Evolutionary conservation across 345 rosid genomes (phyloP), one percentile per base, ranked within the genome.

Genomic region (Hypericum perforatum): DNA sequence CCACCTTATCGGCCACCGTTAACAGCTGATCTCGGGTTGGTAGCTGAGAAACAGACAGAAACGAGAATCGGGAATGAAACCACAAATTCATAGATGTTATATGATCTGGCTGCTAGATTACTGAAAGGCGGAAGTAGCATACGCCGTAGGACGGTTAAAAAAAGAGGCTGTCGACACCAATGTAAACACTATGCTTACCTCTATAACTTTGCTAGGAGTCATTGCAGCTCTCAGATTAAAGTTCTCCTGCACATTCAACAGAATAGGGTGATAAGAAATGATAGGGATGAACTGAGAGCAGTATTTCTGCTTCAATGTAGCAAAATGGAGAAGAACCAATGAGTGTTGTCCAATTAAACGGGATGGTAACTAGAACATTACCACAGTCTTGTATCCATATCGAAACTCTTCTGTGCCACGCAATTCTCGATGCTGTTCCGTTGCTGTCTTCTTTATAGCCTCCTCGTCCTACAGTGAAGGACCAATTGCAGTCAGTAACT

Each of bases 321-420:
- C 10, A 11, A 3, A 64, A 59, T 13, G 54, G 13, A 57, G 7
- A 16, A 15, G 5, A 43, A n/a, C 49, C 48, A n/a, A 8, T 15
- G 11, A 41, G 29, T 45, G 43, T 39, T n/a, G 9, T 43, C 39
- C 2, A 38, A 16, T 14, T 39, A 2, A 29, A 11, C 15, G 40
- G 41, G 11, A 29, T 42, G 48, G 61, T 37, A 64, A 62, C 9
- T 12, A 41, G 54, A 56, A 60, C 69, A 70, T 80, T 87, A 87
- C 96, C 63, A 91, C 90, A 62, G 87, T 87, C 74, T 87, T 91
- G 86, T 91, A 87, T 68, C 98, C 98, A 61, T 82, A 87, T 87
- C 86, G 80, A 78, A 91, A 91, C 51, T 87, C 88, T 2, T 83
- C 72, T 14, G 96, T 81, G 0, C 78, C 52, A 40, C 76, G 82